Base-by-base conservation (phyloP, 208 protist species). In the Crithidia acanthocephali region DNA sequence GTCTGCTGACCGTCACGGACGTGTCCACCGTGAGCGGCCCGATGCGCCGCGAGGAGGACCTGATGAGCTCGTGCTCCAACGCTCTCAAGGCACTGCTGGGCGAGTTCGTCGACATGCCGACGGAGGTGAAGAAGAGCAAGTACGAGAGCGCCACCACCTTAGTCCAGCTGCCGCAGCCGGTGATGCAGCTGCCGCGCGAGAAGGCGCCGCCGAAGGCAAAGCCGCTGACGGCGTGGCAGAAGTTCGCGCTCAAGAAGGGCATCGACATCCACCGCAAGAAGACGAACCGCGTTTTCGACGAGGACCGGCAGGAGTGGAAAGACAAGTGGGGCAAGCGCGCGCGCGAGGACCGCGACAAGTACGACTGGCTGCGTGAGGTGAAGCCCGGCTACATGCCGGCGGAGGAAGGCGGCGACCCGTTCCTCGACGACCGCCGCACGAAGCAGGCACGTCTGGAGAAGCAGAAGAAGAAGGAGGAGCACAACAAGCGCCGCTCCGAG, bases 281-380 rank as follows among this genome's bases (percentile, higher is more conserved):
- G 85, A 59, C 66, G 20, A 96, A 95, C 74, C 82, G 87, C 58
- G 89, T 95, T 47, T 98, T 93, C 60, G 91, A 98, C 74, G 94
- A 98, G 79, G 89, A 92, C 28, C 82, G 83, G 13, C 85, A 94
- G 79, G 88, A 90, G 79, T 97, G 92, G 92, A 92, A 94, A 76
- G 94, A 96, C 74, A 95, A 93, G 80, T 97, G 90, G 88, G 94
- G 94, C 69, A 95, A 96, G 86, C 91, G 92, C 20, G 90, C 91
- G 6, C 90, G 94, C 50, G 89, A 97, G 86, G 87, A 95, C 58
- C 75, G 84, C 35, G 88, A 95, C 58, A 90, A 95, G 86, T 88
- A 92, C 63, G 94, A 98, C 81, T 98, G 94, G 92, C 74, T 97
- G 74, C 86, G 94, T 47, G 94, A 98, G 81, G 94, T 98, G 64